Base-by-base conservation (phyloP, 2,329 filamentous ascomycete genomes). In the Colletotrichum echinochloae region DNA sequence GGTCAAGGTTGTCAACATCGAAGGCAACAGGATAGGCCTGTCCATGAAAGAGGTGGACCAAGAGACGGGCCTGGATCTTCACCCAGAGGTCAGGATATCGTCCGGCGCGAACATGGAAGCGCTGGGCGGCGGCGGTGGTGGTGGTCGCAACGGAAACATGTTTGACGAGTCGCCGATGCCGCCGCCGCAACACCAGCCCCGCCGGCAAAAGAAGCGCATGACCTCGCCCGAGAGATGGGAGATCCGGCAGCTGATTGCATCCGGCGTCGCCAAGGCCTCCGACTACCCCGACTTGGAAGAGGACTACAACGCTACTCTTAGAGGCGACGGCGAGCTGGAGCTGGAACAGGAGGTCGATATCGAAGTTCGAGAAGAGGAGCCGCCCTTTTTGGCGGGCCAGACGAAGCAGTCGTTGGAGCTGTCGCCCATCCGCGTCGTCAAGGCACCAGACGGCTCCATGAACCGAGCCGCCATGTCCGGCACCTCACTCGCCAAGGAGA, bases 31-130 rank as follows among this genome's bases (percentile, higher is more conserved):
- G 35, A 91, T 98, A 76, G 95, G 94, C 0, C 83, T 99, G 7
- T 97, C 95, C 0, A 98, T 99, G 95, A 97, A 97, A 78, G 95
- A 98, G 72, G 95, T 98, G 20, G 95, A 99, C 75, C 96, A 99
- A 79, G 87, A 89, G 37, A 95, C 93, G 3, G 96, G 96, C 7
- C 88, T 90, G 77, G 96, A 99, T 77, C 83, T 97, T 48, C 89
- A 91, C 37, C 94, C 95, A 0, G 90, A 95, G 73, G 88, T 88
- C 69, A 87, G 92, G 56, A 89, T 98, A 76, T 91, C 92, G 37
- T 96, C 95, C 1, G 96, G 96, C 9, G 96, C 96, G 14, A 99
- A 99, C 76, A 92, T 92, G 85, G 91, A 95, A 78, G 90, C 90
- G 1, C 83, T 98, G 6, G 92, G 95, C 66, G 91, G 91, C 5